Conservation (phyloP, 208 protist species). For the Leishmania lainsoni region DNA sequence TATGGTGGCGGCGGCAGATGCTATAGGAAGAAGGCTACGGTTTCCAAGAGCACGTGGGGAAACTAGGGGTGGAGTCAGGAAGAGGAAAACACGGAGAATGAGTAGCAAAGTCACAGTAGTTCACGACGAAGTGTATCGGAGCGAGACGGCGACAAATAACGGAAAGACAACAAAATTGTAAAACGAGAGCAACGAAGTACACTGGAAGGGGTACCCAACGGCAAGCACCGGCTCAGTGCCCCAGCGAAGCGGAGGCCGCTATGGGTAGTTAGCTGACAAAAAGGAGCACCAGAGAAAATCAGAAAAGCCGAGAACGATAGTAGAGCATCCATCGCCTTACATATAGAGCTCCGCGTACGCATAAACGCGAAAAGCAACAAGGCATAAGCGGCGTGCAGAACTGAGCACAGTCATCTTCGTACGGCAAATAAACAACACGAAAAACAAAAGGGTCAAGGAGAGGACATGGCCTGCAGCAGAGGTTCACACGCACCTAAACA, state of each 20-base stretch:
- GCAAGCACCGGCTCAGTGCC: too few species aligned
- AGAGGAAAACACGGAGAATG: neutral
- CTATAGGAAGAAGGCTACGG: neutral
- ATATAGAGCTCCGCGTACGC: neutral
- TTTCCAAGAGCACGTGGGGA: neutral
- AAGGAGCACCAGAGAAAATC: neutral
- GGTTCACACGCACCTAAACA: neutral
- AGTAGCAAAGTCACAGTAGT: neutral
- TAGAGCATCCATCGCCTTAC: neutral
- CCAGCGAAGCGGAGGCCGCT: too few species aligned
- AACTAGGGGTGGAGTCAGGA: neutral
- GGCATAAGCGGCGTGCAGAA: neutral
- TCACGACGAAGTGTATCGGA: neutral
- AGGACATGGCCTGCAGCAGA: neutral
- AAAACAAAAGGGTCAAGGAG: neutral
- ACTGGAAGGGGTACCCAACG: neutral
- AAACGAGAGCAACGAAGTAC: slow-evolving; percentile 4
- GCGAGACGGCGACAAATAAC: neutral
- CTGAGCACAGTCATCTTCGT: neutral
- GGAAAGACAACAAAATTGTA: neutral
- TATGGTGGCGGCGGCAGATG: neutral
- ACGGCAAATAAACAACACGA: neutral
- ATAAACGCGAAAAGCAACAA: neutral
- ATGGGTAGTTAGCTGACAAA: too few species aligned
- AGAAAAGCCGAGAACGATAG: neutral